A percentile compares a stretch with the other conserved stretches of the same genome.
Evolutionary conservation across 75 land plant genomes (phyloP).

Genomic region (Ceratopteris richardii): DNA sequence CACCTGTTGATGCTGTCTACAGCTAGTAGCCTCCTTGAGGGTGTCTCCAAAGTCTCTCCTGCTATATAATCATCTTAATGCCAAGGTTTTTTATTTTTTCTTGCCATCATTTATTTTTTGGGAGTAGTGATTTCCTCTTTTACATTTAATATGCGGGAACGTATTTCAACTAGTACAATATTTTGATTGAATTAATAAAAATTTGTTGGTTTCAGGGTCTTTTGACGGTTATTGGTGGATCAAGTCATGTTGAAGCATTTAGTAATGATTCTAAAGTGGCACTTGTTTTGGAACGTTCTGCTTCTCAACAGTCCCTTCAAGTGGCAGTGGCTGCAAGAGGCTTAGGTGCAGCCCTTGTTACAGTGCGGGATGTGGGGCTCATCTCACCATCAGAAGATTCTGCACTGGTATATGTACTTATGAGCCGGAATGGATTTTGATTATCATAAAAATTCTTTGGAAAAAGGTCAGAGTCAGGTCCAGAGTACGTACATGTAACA

Average conservation of each 20-base stretch:
- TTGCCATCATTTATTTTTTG: too few relatives aligned
- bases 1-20: constrained; percentile 12
- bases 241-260: constrained; percentile 52
- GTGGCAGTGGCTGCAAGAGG: constrained; percentile 56
- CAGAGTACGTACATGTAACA: too few relatives aligned
- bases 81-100: constrained; percentile 45
- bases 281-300: constrained; percentile 36
- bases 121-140: too few relatives aligned
- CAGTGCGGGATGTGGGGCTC: constrained; percentile 73
- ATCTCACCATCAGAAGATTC: constrained; percentile 46
- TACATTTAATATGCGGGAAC: too few relatives aligned
- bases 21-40: constrained; percentile 75
- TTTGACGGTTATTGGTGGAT: constrained; percentile 74
- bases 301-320: constrained; percentile 25
- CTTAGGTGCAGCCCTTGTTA: constrained; percentile 65
- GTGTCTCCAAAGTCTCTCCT: constrained; percentile 49
- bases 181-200: too few relatives aligned
- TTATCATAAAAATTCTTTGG: too few relatives aligned
- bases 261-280: constrained; percentile 74
- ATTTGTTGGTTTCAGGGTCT: constrained; percentile 37
- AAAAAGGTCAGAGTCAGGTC: too few relatives aligned
- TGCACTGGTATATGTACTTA: constrained; percentile 39
- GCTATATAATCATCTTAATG: constrained; percentile 53
- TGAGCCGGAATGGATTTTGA: too few relatives aligned
- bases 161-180: too few relatives aligned